These are phyloP conservation scores for Clausena lansium DNA, from an alignment of 345 rosid species.

Conservation along the genomic window DNA sequence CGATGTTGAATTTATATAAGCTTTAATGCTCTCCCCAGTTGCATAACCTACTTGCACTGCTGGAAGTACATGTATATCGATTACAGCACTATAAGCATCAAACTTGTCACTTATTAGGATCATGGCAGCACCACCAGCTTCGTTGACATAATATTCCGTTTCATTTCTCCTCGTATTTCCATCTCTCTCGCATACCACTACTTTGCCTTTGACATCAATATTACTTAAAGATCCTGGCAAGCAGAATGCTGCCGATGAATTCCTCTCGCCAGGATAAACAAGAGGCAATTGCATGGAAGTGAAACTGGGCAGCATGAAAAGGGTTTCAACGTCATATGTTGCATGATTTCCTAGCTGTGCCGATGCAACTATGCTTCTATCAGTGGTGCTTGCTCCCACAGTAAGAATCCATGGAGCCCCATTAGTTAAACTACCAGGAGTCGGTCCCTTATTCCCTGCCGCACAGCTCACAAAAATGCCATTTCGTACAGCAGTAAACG, in stretches of 20 bases:
- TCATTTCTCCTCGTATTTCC: slow-evolving; percentile 22
- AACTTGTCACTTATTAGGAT: slow-evolving; percentile 33
- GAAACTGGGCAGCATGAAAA: slow-evolving; percentile 38
- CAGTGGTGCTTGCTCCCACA: slow-evolving; percentile 32
- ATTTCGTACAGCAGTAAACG: slow-evolving; percentile 41
- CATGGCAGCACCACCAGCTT: slow-evolving; percentile 50
- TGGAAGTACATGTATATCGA: slow-evolving; percentile 47
- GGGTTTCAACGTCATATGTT: slow-evolving; percentile 41
- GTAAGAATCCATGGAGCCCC: slow-evolving; percentile 53
- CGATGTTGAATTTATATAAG: slow-evolving; percentile 27
- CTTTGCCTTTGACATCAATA: slow-evolving; percentile 35
- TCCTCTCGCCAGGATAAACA: slow-evolving; percentile 37
- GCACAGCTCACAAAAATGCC: slow-evolving; percentile 60
- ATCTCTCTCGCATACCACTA: slow-evolving; percentile 45
- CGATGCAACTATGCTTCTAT: slow-evolving; percentile 44
- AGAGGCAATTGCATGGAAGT: slow-evolving; percentile 33
- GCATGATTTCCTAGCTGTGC: slow-evolving; percentile 41
- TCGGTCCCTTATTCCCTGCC: slow-evolving; percentile 48
- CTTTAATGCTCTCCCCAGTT: slow-evolving; percentile 29
- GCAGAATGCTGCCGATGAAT: slow-evolving; percentile 23
- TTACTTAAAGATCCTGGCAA: slow-evolving; percentile 26
- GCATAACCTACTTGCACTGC: slow-evolving; percentile 34
- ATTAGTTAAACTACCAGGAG: slow-evolving; percentile 27
- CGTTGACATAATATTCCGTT: slow-evolving; percentile 40
- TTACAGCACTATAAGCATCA: slow-evolving; percentile 29